phyloP scores from a whole-genome alignment of 768 basidiomycete species.

The Suillus occidentalis region DNA sequence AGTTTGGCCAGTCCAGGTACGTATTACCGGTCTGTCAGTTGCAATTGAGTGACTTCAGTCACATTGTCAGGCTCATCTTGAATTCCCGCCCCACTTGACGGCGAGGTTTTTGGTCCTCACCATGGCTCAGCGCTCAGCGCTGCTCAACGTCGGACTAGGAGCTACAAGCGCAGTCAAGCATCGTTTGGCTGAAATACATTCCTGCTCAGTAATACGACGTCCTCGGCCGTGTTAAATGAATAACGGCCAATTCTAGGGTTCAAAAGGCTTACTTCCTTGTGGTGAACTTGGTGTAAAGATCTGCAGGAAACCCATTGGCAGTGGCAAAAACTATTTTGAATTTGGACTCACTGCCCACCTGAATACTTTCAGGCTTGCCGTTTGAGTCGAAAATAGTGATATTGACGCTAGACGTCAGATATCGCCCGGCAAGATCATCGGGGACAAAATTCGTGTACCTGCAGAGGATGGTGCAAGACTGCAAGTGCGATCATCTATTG shows the following conservation, averaged over 20 bases:
- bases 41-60: too few species aligned
- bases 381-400: slow-evolving; percentile 60
- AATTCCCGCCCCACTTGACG: too few species aligned
- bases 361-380: slow-evolving; percentile 37
- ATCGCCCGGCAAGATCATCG: slow-evolving; percentile 62
- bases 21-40: too few species aligned
- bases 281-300: slow-evolving; percentile 68
- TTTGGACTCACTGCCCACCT: slow-evolving; percentile 43
- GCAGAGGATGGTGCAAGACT: not conserved
- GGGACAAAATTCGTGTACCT: slow-evolving; percentile 69
- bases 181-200: too few species aligned
- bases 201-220: slow-evolving; percentile 54
- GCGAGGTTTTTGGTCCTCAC: too few species aligned
- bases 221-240: slow-evolving; percentile 40
- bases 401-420: slow-evolving; percentile 84
- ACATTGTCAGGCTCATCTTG: too few species aligned
- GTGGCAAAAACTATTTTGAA: not conserved
- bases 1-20: too few species aligned
- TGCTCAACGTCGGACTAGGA: too few species aligned
- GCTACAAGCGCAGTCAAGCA: too few species aligned
- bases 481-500: too few species aligned
- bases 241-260: not conserved
- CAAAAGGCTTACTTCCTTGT: slow-evolving; percentile 60
- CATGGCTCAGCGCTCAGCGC: too few species aligned
- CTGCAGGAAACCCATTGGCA: slow-evolving; percentile 37